Percentiles rank a stretch among this genome's conserved stretches.
Conservation (phyloP, 2,329 filamentous ascomycete species). For the Aureobasidium sp. region DNA sequence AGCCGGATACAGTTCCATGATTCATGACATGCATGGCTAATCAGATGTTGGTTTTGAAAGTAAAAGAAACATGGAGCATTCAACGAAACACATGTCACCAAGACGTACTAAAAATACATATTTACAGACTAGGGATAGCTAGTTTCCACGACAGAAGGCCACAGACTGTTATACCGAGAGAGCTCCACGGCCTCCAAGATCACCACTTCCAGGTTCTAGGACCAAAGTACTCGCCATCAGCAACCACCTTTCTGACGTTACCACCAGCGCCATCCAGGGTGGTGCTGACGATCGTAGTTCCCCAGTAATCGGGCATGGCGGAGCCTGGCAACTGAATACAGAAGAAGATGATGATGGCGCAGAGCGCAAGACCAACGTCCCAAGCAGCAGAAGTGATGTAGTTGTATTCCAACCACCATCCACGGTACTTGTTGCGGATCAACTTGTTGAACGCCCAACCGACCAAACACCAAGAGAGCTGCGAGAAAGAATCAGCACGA, state of each 20-base stretch:
- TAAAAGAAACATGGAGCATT: too few relatives aligned
- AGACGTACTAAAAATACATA: neutral
- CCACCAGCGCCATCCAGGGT: conserved; percentile 16
- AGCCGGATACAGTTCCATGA: neutral
- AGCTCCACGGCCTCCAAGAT: neutral
- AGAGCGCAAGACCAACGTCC: conserved; percentile 74
- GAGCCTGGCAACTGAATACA: conserved; percentile 72
- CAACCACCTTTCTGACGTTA: conserved; percentile 36
- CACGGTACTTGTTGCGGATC: conserved; percentile 56
- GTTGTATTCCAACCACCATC: conserved; percentile 87
- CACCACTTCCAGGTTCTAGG: conserved; percentile 32
- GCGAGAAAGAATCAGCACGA: neutral
- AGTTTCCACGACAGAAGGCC: neutral
- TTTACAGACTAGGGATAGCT: neutral
- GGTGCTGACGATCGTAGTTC: conserved; percentile 53
- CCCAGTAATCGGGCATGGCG: conserved; percentile 72
- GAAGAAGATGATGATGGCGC: conserved; percentile 81
- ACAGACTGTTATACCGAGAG: neutral
- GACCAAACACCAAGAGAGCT: conserved; percentile 65
- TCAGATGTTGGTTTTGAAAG: too few relatives aligned
- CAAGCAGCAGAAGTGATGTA: conserved; percentile 80
- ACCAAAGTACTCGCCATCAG: conserved; percentile 57
- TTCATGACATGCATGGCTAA: neutral
- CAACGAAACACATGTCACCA: neutral
- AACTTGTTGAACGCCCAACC: conserved; percentile 78